Percentiles rank a stretch among this genome's conserved stretches.
Conservation (phyloP, 116 monocot genomes). For the Iris pallida region DNA sequence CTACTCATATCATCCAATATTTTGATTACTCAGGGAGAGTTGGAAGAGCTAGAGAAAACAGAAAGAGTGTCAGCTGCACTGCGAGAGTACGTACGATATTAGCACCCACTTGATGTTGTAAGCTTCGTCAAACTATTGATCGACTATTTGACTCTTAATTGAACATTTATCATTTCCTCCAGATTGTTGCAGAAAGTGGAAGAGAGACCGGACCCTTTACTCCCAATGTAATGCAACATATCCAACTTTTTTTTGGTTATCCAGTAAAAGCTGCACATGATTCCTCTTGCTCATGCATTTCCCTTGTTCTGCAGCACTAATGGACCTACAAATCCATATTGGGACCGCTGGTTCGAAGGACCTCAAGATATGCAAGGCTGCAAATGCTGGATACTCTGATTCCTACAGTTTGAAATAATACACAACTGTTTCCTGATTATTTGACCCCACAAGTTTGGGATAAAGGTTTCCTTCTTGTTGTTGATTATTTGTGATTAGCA, state of each 20-base stretch:
- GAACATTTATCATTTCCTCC: neutral
- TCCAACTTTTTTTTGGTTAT: too few relatives aligned
- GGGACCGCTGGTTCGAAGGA: slow-evolving; percentile 92
- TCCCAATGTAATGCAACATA: slow-evolving; percentile 49
- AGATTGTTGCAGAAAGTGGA: slow-evolving; percentile 63
- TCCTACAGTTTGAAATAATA: too few relatives aligned
- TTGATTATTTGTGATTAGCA: too few relatives aligned
- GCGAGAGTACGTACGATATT: slow-evolving; percentile 14
- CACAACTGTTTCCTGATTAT: too few relatives aligned
- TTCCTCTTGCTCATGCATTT: too few relatives aligned
- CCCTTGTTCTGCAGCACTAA: slow-evolving; percentile 40
- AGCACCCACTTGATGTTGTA: neutral
- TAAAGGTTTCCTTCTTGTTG: too few relatives aligned
- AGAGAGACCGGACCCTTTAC: slow-evolving; percentile 60
- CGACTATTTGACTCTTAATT: neutral
- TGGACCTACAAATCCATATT: slow-evolving; percentile 48
- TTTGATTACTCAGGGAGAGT: slow-evolving; percentile 10
- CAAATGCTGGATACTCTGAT: slow-evolving; percentile 65
- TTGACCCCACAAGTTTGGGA: too few relatives aligned
- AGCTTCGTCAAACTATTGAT: neutral
- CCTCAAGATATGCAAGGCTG: slow-evolving; percentile 53
- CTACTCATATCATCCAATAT: too few relatives aligned
- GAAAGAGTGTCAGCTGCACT: slow-evolving; percentile 22
- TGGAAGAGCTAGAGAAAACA: slow-evolving; percentile 19
- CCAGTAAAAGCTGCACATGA: too few relatives aligned